Percentiles rank a stretch among this genome's conserved stretches.
Evolutionary conservation across 169 alveolate genomes (phyloP).

Genomic region (Plasmodium inui): DNA sequence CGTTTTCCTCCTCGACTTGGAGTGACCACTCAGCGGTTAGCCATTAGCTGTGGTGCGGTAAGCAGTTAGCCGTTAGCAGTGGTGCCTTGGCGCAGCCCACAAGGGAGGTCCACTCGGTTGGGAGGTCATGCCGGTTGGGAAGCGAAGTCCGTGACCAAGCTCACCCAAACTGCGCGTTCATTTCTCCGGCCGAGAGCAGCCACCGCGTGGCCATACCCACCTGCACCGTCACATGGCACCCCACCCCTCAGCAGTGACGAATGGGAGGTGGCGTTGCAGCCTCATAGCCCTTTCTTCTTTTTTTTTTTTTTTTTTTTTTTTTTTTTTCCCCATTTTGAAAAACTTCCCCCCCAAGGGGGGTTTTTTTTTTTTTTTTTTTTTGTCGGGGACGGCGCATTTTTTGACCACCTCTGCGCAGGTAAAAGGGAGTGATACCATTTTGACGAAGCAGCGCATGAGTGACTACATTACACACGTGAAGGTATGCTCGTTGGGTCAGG

Average conservation of each 20-base stretch:
- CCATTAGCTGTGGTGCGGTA: too few relatives aligned
- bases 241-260: too few relatives aligned
- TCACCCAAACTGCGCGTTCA: not conserved
- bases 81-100: too few relatives aligned
- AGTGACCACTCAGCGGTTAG: not conserved
- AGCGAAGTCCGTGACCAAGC: not conserved
- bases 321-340: not conserved
- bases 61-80: too few relatives aligned
- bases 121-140: not conserved
- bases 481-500: not conserved
- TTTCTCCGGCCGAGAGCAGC: not conserved
- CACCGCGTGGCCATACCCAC: too few relatives aligned
- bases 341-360: not conserved
- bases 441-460: not conserved
- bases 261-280: too few relatives aligned
- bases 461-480: not conserved
- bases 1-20: constrained; percentile 14
- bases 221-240: too few relatives aligned
- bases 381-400: not conserved
- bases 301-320: not conserved
- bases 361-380: not conserved
- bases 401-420: not conserved
- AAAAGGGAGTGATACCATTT: not conserved
- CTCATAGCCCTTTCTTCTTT: not conserved
- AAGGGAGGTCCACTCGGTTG: too few relatives aligned